Percentiles rank a stretch among this genome's conserved stretches.
phyloP scores from a whole-genome alignment of 495 filamentous ascomycete species.

The Talaromyces liani region DNA sequence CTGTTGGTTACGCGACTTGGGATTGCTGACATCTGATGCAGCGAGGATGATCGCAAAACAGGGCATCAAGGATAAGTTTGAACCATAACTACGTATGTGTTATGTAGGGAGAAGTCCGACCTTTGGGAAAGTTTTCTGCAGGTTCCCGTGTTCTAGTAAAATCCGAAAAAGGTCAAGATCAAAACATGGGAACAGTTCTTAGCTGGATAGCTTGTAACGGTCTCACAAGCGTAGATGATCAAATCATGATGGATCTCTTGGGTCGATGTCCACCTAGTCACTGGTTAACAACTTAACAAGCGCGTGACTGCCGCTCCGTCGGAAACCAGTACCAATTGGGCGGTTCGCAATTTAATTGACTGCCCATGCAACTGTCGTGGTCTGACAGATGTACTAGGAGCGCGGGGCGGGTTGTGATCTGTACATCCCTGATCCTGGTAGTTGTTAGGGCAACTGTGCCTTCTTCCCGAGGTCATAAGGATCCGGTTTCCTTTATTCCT shows the following conservation, averaged over 20 bases:
- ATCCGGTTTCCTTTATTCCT: background rate
- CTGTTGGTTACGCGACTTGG: background rate
- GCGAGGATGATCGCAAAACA: background rate
- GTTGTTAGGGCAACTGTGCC: background rate
- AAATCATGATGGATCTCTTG: background rate
- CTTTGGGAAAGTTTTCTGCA: background rate
- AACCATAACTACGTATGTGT: background rate
- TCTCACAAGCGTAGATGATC: background rate
- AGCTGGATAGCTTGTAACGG: background rate
- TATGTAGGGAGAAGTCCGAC: background rate
- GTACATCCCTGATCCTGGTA: background rate
- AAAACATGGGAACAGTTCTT: background rate
- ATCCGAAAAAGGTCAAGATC: background rate
- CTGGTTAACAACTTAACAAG: background rate
- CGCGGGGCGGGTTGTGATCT: background rate
- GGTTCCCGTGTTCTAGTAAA: background rate
- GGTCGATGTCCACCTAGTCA: background rate
- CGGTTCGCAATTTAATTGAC: background rate
- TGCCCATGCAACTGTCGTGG: background rate
- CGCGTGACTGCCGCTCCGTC: background rate
- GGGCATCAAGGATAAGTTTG: background rate
- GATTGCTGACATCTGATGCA: background rate
- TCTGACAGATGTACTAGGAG: background rate
- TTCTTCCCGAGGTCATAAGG: background rate
- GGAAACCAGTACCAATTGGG: constrained; percentile 1